phyloP scores from a whole-genome alignment of 495 filamentous ascomycete species.

The Elaphomyces granulatus region DNA sequence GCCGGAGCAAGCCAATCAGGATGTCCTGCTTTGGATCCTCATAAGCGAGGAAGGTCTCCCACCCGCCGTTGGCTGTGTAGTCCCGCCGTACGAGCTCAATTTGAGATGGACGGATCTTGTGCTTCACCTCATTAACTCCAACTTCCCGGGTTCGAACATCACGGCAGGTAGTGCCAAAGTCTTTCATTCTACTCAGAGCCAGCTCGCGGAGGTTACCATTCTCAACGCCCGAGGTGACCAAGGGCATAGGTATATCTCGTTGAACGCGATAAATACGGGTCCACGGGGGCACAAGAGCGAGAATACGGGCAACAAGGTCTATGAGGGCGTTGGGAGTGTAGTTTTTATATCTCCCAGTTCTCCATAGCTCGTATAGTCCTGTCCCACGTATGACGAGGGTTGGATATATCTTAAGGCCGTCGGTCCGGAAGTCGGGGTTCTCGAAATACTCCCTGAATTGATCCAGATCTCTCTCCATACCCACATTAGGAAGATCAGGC shows the following conservation, averaged over 20 bases:
- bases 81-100: conserved; percentile 94
- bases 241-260: conserved; percentile 95
- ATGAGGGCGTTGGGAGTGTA: conserved; percentile 95
- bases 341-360: conserved; percentile 93
- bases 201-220: conserved; percentile 94
- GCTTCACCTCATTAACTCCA: conserved; percentile 95
- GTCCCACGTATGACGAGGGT: conserved; percentile 96
- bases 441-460: conserved; percentile 98
- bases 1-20: conserved; percentile 74
- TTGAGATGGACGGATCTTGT: conserved; percentile 93
- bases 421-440: conserved; percentile 92
- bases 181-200: conserved; percentile 89
- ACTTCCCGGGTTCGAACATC: conserved; percentile 97
- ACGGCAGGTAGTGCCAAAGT: conserved; percentile 92
- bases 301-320: conserved; percentile 85
- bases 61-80: conserved; percentile 87
- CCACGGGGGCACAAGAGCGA: conserved; percentile 92
- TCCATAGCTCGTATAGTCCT: conserved; percentile 92
- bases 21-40: conserved; percentile 99
- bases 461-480: conserved; percentile 92
- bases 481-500: conserved; percentile 95
- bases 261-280: conserved; percentile 97
- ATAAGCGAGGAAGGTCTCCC: conserved; percentile 97
- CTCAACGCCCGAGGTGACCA: conserved; percentile 92
- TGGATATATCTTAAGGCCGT: conserved; percentile 95